Evolutionary conservation across 2,329 filamentous ascomycete genomes (phyloP).

Genomic region (Volutella citrinella): DNA sequence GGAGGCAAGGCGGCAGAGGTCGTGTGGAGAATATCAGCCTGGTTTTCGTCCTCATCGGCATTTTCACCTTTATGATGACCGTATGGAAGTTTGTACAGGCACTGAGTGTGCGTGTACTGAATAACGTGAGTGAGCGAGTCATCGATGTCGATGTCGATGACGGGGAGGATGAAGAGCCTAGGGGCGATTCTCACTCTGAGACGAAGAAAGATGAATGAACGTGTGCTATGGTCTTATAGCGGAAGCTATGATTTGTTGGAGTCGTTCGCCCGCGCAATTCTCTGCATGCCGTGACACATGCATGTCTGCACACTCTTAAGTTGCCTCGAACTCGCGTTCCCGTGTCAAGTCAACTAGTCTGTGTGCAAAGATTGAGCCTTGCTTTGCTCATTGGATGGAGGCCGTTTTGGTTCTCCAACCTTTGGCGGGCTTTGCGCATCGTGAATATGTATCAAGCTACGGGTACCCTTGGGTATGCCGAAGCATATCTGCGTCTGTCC

Average conservation of each 20-base stretch:
- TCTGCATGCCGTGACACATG: slow-evolving; percentile 2
- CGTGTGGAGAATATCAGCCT: slow-evolving; percentile 77
- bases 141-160: slow-evolving; percentile 71
- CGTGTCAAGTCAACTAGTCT: slow-evolving; percentile 94
- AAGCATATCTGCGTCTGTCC: slow-evolving; percentile 33
- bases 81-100: slow-evolving; percentile 79
- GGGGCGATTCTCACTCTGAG: slow-evolving; percentile 30
- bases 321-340: slow-evolving; percentile 75
- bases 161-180: slow-evolving; percentile 48
- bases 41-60: slow-evolving; percentile 75
- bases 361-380: slow-evolving; percentile 77
- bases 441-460: slow-evolving; percentile 1
- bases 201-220: slow-evolving; percentile 31
- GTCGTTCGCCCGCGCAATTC: too few relatives aligned
- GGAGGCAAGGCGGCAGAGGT: slow-evolving; percentile 59
- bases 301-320: slow-evolving; percentile 86
- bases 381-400: slow-evolving; percentile 38
- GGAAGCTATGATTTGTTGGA: too few relatives aligned
- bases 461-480: slow-evolving; percentile 27
- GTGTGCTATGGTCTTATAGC: too few relatives aligned
- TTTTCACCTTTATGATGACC: slow-evolving; percentile 76
- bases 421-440: slow-evolving; percentile 31
- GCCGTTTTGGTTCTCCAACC: slow-evolving; percentile 49
- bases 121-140: slow-evolving; percentile 75
- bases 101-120: slow-evolving; percentile 69